Base-by-base conservation (phyloP, 2,329 filamentous ascomycete species). In the Periconia macrospinosa region DNA sequence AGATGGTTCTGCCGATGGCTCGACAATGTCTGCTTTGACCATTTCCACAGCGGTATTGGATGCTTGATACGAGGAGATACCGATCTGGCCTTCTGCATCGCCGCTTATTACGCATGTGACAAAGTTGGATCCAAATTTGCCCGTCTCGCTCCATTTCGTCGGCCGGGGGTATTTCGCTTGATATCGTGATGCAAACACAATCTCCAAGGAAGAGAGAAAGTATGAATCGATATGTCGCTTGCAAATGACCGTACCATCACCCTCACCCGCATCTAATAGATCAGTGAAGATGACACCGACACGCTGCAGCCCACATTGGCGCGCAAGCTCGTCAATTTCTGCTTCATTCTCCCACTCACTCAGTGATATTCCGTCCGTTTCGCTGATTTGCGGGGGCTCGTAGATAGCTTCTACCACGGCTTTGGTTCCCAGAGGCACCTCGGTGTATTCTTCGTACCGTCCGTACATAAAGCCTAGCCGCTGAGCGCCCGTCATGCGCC, bases 381-480 rank as follows among this genome's bases (percentile, higher is more conserved):
- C 94, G 63, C 92, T 87, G 35, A 93, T 79, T 70, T 99, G 94
- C 2, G 94, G 94, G 5, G 92, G 91, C 71, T 99, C 94, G 66
- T 97, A 99, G 60, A 99, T 96, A 41, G 92, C 93, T 76, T 99
- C 92, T 0, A 99, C 92, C 1, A 99, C 86, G 15, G 93, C 93
- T 76, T 99, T 99, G 52, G 96, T 86, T 10, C 95, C 95, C 0
- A 99, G 82, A 0, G 94, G 95, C 3, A 99, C 91, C 70, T 96
- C 91, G 2, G 87, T 83, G 70, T 99, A 99, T 73, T 96, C 91
- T 57, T 89, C 85, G 68, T 96, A 97, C 49, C 86, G 86, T 17
- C 94, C 94, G 65, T 97, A 99, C 6, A 99, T 78, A 66, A 92
- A 96, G 6, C 93, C 94, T 45, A 97, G 74, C 41, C 94, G 84